Evolutionary conservation across 805 yeast species (phyloP), one percentile per base, ranked within the genome.

Genomic region (Hanseniaspora meyeri): DNA sequence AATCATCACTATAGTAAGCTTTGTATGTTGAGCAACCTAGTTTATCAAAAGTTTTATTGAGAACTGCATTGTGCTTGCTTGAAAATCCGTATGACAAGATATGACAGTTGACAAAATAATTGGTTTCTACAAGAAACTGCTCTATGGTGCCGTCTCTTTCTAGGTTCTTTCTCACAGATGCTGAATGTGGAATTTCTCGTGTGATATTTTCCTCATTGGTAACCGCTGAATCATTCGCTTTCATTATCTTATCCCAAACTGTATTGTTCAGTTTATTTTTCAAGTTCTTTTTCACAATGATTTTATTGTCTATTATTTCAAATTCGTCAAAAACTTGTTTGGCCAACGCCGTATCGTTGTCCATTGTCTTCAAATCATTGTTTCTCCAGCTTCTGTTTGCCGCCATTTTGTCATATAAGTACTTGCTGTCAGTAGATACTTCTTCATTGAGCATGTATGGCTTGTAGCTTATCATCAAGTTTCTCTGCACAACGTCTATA

Each of bases 381-480:
- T 46, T 53, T 20, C 40, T 53, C 57, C 57, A 53, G 8, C 43
- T 19, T 39, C 57, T 46, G 24, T 53, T 53, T 4, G 51, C 50
- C 11, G 11, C 16, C 57, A 53, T 53, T 39, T 19, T 53, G 17
- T 38, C 46, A 27, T 72, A 64, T n/a, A 64, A 51, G 1, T 66
- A 66, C 17, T 56, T 63, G 1, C 65, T 60, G 12, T 63, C 37
- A 12, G 61, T 62, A 7, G 59, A 47, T 0, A 55, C 37, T 27
- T 61, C 61, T 16, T 64, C 59, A 27, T 68, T 48, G 29, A 66
- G 59, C 49, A 66, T 63, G 61, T 66, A 73, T n/a, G 69, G 66
- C n/a, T 63, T 53, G 37, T 46, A 74, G 17, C 68, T 67, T 43
- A 77, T 59, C 16, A 71, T 69, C 1, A 74, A 76, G n/a, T 70